Evolutionary conservation across 192 early-diverging fungal genomes (phyloP).

Genomic region (Rhizophagus clarus): DNA sequence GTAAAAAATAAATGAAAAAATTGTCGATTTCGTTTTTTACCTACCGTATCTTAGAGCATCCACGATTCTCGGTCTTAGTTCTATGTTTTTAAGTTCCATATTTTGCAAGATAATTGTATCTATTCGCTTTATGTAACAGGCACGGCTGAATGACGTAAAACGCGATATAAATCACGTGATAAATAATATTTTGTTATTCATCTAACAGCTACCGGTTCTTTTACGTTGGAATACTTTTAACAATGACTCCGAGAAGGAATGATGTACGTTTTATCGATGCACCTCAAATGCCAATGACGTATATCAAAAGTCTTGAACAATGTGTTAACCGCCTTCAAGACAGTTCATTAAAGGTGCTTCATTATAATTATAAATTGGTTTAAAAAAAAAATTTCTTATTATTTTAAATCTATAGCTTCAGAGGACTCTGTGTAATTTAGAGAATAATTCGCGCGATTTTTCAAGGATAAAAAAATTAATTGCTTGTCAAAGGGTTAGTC

Average conservation of each 20-base stretch:
- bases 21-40: not conserved
- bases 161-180: not conserved
- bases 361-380: not conserved
- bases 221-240: no score
- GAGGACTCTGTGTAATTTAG: not conserved
- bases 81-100: constrained; percentile 17
- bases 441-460: not conserved
- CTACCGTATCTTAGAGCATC: constrained; percentile 10
- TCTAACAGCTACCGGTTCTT: no score
- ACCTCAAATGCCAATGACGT: not conserved
- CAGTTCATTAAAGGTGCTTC: constrained; percentile 1
- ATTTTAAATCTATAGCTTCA: constrained; percentile 12
- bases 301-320: constrained; percentile 15
- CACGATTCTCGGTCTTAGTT: constrained; percentile 14
- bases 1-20: not conserved
- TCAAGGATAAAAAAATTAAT: not conserved
- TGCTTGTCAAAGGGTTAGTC: constrained; percentile 3
- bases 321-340: constrained; percentile 9
- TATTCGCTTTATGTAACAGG: no score
- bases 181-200: no score
- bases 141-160: not conserved
- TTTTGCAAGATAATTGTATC: no score
- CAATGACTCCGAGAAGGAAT: not conserved
- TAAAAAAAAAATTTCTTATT: not conserved
- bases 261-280: not conserved